phyloP scores from a whole-genome alignment of 805 yeast genomes.

The Lipomyces yamadae region DNA sequence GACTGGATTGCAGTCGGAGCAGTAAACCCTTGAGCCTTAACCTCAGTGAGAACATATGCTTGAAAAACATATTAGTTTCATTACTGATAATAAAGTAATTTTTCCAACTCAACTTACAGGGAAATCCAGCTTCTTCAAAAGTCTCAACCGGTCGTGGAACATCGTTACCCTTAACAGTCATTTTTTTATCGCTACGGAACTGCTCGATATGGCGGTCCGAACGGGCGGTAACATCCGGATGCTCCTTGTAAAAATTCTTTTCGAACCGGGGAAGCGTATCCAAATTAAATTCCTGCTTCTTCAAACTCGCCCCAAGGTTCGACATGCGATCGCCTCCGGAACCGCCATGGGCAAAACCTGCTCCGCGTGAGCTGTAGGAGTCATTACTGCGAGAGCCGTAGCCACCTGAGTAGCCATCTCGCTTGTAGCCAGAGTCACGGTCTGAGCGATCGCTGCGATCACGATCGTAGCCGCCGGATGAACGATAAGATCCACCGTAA shows the following conservation, averaged over 20 bases:
- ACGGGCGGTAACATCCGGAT: conserved; percentile 75
- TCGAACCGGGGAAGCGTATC: conserved; percentile 84
- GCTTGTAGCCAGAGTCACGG: not conserved
- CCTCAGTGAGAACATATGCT: conserved; percentile 85
- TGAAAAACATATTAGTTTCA: not conserved
- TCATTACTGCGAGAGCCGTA: conserved; percentile 31
- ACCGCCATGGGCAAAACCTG: conserved; percentile 50
- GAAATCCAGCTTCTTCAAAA: conserved; percentile 98
- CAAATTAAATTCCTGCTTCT: conserved; percentile 80
- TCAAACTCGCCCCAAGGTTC: conserved; percentile 59
- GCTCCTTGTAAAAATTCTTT: conserved; percentile 92
- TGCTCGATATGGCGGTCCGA: conserved; percentile 69
- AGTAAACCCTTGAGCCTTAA: conserved; percentile 89
- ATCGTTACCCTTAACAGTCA: conserved; percentile 80
- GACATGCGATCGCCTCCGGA: conserved; percentile 52
- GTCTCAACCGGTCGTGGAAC: conserved; percentile 92
- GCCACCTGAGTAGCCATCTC: not conserved
- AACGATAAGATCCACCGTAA: conserved; percentile 20
- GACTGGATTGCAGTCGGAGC: conserved; percentile 96
- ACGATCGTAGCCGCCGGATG: conserved; percentile 12
- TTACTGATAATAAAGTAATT: not conserved
- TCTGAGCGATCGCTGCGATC: conserved; percentile 20
- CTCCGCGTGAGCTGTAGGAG: conserved; percentile 41
- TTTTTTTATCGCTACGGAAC: conserved; percentile 83
- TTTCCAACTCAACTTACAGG: conserved; percentile 45